These are phyloP conservation scores for Aspergillus quadrilineatus DNA, from an alignment of 2,329 filamentous ascomycete genomes.

Conservation along the genomic window DNA sequence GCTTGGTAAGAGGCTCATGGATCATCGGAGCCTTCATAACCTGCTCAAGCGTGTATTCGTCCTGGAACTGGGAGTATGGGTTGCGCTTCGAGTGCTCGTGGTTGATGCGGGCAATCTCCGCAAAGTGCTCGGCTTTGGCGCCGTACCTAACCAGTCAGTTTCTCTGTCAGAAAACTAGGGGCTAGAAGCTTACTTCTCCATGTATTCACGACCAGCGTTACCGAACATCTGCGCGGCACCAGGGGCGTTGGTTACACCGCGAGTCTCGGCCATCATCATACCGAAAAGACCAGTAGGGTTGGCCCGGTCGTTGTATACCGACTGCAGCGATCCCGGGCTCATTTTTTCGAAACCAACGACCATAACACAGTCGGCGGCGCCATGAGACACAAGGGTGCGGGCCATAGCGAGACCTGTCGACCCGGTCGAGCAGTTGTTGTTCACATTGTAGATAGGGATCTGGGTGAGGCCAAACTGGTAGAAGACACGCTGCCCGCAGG, in stretches of 20 bases:
- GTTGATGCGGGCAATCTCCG: conserved; percentile 89
- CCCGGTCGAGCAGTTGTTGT: conserved; percentile 98
- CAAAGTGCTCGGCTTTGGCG: conserved; percentile 81
- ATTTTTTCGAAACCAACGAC: conserved; percentile 99
- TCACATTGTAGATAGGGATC: conserved; percentile 96
- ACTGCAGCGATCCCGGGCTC: conserved; percentile 83
- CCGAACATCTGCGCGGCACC: conserved; percentile 92
- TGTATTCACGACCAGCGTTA: conserved; percentile 90
- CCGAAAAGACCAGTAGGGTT: conserved; percentile 72
- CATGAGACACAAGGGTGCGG: conserved; percentile 73
- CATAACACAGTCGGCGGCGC: conserved; percentile 81
- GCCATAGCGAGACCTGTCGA: conserved; percentile 85
- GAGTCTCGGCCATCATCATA: conserved; percentile 78
- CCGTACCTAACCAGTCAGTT: conserved; percentile 61
- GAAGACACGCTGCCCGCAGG: conserved; percentile 93
- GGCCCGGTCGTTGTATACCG: conserved; percentile 78
- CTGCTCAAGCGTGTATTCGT: conserved; percentile 86
- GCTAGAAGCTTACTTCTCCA: conserved; percentile 68
- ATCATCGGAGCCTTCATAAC: conserved; percentile 74
- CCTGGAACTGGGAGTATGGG: conserved; percentile 96
- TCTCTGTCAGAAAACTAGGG: neutral
- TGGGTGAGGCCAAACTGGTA: conserved; percentile 98
- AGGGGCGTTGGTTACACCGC: conserved; percentile 78
- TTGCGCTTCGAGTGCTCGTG: conserved; percentile 89
- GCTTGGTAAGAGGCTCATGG: conserved; percentile 84